Evolutionary conservation across 805 yeast genomes (phyloP), one percentile per base, ranked within the genome.

Genomic region (Monosporozyma unispora): DNA sequence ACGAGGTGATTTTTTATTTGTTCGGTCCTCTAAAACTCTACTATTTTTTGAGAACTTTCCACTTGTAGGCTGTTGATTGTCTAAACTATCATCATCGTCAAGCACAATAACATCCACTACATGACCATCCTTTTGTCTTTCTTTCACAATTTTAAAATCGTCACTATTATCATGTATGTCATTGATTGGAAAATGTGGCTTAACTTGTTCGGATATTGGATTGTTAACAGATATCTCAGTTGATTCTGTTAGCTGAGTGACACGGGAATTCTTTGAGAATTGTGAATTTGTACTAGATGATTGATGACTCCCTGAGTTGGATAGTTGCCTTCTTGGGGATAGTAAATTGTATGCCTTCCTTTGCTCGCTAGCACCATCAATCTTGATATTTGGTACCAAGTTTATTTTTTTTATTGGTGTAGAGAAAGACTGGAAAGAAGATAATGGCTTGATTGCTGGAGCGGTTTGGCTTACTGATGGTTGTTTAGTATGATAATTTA

Each of bases 291-390:
- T 55, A 2, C 58, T 51, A 46, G 54, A 50, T 27, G 51, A 41
- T 19, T 49, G 50, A 16, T 37, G 19, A 33, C 67, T 63, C 4
- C 52, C 57, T n/a, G 54, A 48, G 28, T 58, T 60, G 4, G 66
- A 64, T 16, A 60, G 44, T 38, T 58, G 57, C 37, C 64, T 53
- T 19, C 57, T 48, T 0, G 66, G 64, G n/a, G 60, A 57, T 25
- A 57, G 29, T 43, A 49, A 31, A 40, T 18, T 39, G 21, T 45
- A 5, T 44, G 29, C 27, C 45, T 45, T 49, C 11, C 16, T 21
- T 12, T 33, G 28, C 16, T 59, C 57, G 4, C 54, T 54, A 16
- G 52, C 46, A 23, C 55, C 56, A 14, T 23, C 25, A 4, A 14
- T 14, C 8, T 39, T 31, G 60, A 61, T 31, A 52, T 44, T 44